Base-by-base conservation (phyloP, 768 basidiomycete species). In the Boletus barrowsii region DNA sequence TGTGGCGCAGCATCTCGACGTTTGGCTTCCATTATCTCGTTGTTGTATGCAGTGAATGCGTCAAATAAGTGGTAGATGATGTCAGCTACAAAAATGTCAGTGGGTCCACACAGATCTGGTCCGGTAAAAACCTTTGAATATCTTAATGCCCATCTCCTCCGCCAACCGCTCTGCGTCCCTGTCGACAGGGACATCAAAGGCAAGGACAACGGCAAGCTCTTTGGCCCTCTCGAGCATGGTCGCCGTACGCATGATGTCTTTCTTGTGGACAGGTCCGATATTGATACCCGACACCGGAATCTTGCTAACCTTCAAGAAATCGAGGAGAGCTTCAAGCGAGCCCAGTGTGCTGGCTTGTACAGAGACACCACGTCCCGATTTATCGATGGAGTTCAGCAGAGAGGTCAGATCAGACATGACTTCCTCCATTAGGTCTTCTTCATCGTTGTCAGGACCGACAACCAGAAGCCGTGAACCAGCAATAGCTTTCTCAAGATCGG, bases 41-140 rank as follows among this genome's bases (percentile, higher is more conserved):
- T 80, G 67, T 96, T 96, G 73, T 98, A 98, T 2, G 86, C 90
- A 41, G 86, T 97, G 77, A 98, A 98, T 15, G 93, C 83, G 67
- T 98, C 95, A 68, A 98, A 98, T 42, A 99, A 75, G 69, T 98
- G 96, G 72, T 99, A 99, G 62, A 99, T 98, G 68, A 98, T 98
- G 71, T 97, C 94, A 57, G 96, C 96, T 98, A 68, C 26, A 57
- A 3, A 8, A 10, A 9, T 8, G 37, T 54, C 14, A 60, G 57
- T 32, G n/a, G 24, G 30, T 30, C 4, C 15, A 30, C n/a, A 40
- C 10, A 45, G 48, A 26, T 2, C 29, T n/a, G 17, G 32, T 20
- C 14, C n/a, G n/a, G 17, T 9, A 36, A 55, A 42, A 56, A 95
- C 96, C 95, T 76, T 87, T 94, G 81, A 98, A 99, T 62, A 99